phyloP scores from a whole-genome alignment of 352 stramenopile genomes.

The Pythium brachiatum region DNA sequence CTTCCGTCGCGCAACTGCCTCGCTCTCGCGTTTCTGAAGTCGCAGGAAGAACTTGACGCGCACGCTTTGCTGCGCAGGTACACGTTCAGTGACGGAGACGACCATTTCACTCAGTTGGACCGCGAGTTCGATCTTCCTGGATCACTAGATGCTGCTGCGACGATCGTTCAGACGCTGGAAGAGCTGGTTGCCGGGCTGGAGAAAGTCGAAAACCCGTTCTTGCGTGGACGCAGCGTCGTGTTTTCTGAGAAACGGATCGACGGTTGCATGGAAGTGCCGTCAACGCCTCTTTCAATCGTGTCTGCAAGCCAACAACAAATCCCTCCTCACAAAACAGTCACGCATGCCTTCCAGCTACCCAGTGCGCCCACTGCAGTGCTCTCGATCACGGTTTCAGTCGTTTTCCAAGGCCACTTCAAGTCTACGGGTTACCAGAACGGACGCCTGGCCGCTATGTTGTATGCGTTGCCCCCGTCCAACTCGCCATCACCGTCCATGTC shows the following conservation, averaged over 20 bases:
- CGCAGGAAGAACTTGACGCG: constrained; percentile 46
- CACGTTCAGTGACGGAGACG: constrained; percentile 66
- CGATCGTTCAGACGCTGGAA: constrained; percentile 29
- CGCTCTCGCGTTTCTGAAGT: constrained; percentile 72
- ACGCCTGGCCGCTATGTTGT: constrained; percentile 71
- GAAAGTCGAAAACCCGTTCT: constrained; percentile 12
- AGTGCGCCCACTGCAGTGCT: constrained; percentile 38
- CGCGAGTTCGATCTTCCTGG: constrained; percentile 31
- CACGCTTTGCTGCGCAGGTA: constrained; percentile 68
- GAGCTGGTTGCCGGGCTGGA: constrained; percentile 38
- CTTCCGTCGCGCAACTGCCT: constrained; percentile 65
- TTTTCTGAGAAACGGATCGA: constrained; percentile 34
- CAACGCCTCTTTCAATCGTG: constrained; percentile 29
- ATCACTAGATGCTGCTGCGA: not conserved
- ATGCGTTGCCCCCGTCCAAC: constrained; percentile 41
- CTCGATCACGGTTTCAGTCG: constrained; percentile 51
- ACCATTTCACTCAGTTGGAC: constrained; percentile 47
- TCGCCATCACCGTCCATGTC: constrained; percentile 2
- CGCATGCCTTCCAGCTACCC: constrained; percentile 62
- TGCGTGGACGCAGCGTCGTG: constrained; percentile 16
- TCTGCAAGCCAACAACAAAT: constrained; percentile 47
- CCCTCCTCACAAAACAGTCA: constrained; percentile 55
- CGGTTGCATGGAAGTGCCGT: not conserved
- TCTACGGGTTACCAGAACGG: constrained; percentile 71
- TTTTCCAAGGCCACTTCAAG: constrained; percentile 78